Evolutionary conservation across 2,329 filamentous ascomycete species (phyloP).

Genomic region (Diaporthe aspalathi): DNA sequence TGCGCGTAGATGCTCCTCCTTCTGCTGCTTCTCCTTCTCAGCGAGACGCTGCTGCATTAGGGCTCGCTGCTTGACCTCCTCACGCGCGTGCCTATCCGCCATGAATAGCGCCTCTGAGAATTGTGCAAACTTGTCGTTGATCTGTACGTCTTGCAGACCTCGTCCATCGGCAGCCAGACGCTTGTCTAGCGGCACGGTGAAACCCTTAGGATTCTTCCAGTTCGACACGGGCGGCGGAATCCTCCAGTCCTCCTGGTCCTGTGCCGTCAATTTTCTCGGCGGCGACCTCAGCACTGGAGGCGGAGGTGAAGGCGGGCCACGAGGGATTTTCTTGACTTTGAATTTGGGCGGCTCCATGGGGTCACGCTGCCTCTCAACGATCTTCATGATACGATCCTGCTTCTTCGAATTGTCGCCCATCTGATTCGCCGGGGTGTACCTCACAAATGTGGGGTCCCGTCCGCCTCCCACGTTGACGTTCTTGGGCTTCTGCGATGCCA

Average conservation of each 20-base stretch:
- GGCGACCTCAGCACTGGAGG: conserved; percentile 96
- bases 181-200: conserved; percentile 96
- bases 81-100: conserved; percentile 91
- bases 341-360: conserved; percentile 98
- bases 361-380: conserved; percentile 92
- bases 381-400: conserved; percentile 97
- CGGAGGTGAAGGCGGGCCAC: conserved; percentile 90
- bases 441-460: conserved; percentile 90
- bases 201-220: conserved; percentile 99
- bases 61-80: conserved; percentile 92
- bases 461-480: conserved; percentile 85
- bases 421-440: conserved; percentile 95
- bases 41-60: conserved; percentile 96
- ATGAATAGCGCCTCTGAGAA: conserved; percentile 95
- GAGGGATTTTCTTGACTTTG: conserved; percentile 98
- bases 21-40: conserved; percentile 94
- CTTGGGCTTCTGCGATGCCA: conserved; percentile 95
- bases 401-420: conserved; percentile 91
- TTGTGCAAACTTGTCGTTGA: conserved; percentile 98
- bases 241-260: conserved; percentile 95
- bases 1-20: conserved; percentile 90
- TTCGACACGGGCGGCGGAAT: conserved; percentile 86
- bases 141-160: conserved; percentile 90
- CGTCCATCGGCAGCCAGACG: conserved; percentile 92
- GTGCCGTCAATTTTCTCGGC: conserved; percentile 92